These are phyloP conservation scores for Coemansia sp. DNA, from an alignment of 192 early-diverging fungal species.

Conservation along the genomic window DNA sequence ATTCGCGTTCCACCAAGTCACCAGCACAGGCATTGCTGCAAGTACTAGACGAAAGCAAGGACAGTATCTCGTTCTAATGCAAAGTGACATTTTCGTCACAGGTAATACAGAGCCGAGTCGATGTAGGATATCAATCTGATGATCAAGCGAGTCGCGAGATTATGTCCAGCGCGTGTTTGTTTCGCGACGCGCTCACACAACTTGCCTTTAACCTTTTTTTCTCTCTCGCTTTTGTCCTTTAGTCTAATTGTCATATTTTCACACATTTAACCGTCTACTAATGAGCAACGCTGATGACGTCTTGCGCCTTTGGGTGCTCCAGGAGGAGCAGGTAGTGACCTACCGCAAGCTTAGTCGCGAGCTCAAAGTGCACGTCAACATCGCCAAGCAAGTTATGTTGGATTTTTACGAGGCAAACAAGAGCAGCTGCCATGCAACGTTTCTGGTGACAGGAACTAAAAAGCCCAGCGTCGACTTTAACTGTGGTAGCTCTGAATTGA, in stretches of 20 bases:
- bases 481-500: background rate
- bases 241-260: background rate
- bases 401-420: constrained; percentile 37
- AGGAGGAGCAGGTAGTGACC: constrained; percentile 47
- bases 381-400: constrained; percentile 39
- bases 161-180: background rate
- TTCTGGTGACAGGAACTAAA: constrained; percentile 29
- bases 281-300: constrained; percentile 37
- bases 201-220: background rate
- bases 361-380: constrained; percentile 47
- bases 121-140: background rate
- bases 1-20: constrained; percentile 34
- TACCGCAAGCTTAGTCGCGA: constrained; percentile 54
- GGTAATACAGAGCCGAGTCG: constrained; percentile 22
- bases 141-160: constrained; percentile 1
- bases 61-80: constrained; percentile 79
- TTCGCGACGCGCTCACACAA: background rate
- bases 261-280: background rate
- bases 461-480: background rate
- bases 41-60: constrained; percentile 79
- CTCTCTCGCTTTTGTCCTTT: background rate
- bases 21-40: constrained; percentile 70
- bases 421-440: constrained; percentile 43
- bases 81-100: constrained; percentile 20
- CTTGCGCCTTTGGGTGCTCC: constrained; percentile 35